Percentiles rank a stretch among this genome's conserved stretches.
These are phyloP conservation scores for Wolfiporia cocos DNA, from an alignment of 1,284 basidiomycete species.

Conservation along the genomic window DNA sequence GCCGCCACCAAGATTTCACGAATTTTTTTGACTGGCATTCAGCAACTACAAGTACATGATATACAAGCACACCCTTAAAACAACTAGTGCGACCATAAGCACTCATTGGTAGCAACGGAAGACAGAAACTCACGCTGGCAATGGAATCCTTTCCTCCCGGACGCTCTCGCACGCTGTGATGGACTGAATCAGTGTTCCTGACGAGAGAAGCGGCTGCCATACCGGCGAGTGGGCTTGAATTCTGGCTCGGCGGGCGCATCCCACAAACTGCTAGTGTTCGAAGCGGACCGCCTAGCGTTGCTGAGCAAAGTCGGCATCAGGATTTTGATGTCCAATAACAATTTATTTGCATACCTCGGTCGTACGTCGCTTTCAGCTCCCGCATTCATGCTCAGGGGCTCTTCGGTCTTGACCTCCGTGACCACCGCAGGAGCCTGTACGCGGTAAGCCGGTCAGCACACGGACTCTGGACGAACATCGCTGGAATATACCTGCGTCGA, in stretches of 20 bases:
- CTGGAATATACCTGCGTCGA: no score
- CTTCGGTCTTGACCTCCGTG: no score
- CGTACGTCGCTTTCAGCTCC: no score
- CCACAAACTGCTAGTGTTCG: slow-evolving; percentile 32
- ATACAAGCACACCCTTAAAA: neutral
- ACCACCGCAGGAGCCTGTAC: no score
- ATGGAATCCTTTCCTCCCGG: slow-evolving; percentile 63
- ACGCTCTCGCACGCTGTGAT: slow-evolving; percentile 20
- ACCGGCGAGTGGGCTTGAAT: slow-evolving; percentile 67
- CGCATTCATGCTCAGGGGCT: no score
- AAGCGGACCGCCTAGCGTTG: slow-evolving; percentile 9
- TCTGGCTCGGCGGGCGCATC: slow-evolving; percentile 31
- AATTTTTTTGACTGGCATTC: slow-evolving; percentile 1
- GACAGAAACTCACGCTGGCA: slow-evolving; percentile 36
- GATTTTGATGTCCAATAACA: no score
- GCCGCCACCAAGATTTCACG: slow-evolving; percentile 52
- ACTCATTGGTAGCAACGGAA: no score
- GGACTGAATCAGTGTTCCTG: no score
- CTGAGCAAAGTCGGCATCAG: no score
- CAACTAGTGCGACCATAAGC: no score
- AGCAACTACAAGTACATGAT: neutral
- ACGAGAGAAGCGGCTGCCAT: no score
- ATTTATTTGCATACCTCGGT: no score
- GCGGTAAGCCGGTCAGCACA: slow-evolving; percentile 2
- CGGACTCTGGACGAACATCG: neutral